These are phyloP conservation scores for Boletus huronensis DNA, from an alignment of 768 basidiomycete species.

Conservation along the genomic window DNA sequence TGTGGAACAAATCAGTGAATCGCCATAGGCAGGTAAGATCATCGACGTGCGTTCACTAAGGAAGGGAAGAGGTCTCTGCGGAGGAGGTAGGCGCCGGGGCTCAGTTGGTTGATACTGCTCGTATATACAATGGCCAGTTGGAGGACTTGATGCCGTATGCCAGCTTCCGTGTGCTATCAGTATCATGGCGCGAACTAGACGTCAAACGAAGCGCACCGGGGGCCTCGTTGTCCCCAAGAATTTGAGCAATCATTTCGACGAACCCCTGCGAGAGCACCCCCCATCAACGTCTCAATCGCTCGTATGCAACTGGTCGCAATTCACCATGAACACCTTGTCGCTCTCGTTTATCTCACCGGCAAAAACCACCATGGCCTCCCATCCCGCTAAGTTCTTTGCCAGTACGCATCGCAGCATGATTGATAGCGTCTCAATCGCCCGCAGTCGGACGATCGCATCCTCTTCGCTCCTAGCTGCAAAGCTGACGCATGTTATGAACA, in stretches of 20 bases:
- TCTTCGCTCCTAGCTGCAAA: constrained; percentile 35
- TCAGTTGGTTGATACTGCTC: constrained; percentile 58
- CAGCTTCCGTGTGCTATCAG: constrained; percentile 32
- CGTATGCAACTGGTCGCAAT: background rate
- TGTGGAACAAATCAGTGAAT: constrained; percentile 21
- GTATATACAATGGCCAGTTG: constrained; percentile 57
- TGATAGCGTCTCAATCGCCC: constrained; percentile 52
- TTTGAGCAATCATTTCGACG: constrained; percentile 43
- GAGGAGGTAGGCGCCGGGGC: constrained; percentile 70
- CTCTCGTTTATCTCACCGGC: constrained; percentile 58
- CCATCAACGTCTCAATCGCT: background rate
- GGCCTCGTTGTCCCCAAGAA: constrained; percentile 42
- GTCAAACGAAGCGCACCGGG: constrained; percentile 29
- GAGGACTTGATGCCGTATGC: constrained; percentile 49
- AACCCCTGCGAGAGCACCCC: constrained; percentile 42
- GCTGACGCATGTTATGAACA: constrained; percentile 47
- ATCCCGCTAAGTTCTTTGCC: constrained; percentile 58
- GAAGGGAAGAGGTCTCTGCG: constrained; percentile 58
- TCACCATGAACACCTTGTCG: constrained; percentile 55
- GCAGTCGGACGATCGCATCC: constrained; percentile 16
- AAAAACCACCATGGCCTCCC: constrained; percentile 71
- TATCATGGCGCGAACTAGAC: background rate
- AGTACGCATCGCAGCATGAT: constrained; percentile 47
- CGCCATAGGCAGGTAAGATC: background rate
- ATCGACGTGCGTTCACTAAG: constrained; percentile 42